Percentiles rank a stretch among this genome's conserved stretches.
Conservation (phyloP, 2,329 filamentous ascomycete genomes). For the Penicillium sp. region DNA sequence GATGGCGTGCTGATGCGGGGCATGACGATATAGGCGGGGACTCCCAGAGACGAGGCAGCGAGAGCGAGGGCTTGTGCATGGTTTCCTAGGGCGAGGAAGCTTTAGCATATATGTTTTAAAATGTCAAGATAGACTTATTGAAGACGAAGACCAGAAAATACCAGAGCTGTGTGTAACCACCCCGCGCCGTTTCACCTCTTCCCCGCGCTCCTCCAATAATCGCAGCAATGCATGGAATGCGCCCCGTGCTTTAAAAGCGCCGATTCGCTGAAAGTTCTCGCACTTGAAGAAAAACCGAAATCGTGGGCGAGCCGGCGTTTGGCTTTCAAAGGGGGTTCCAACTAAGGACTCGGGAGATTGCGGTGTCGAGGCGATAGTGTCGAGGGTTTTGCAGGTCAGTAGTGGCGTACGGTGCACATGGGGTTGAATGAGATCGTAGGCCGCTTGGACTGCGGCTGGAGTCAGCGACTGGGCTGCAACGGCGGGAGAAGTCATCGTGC, state of each 20-base stretch:
- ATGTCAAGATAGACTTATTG: too few relatives aligned
- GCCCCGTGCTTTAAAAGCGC: slow-evolving; percentile 88
- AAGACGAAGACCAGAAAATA: slow-evolving; percentile 38
- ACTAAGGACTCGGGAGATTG: slow-evolving; percentile 55
- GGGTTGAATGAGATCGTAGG: slow-evolving; percentile 69
- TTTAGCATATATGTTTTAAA: background rate
- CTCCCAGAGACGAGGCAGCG: slow-evolving; percentile 69
- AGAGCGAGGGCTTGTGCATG: slow-evolving; percentile 91
- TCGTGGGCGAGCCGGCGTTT: slow-evolving; percentile 60
- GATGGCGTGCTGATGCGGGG: slow-evolving; percentile 77
- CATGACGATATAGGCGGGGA: slow-evolving; percentile 90
- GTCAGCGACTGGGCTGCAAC: slow-evolving; percentile 55
- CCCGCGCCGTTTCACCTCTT: slow-evolving; percentile 63
- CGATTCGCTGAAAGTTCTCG: slow-evolving; percentile 86
- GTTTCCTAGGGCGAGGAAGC: slow-evolving; percentile 64
- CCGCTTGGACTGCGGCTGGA: slow-evolving; percentile 67
- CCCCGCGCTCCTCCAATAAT: slow-evolving; percentile 62
- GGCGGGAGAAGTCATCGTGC: slow-evolving; percentile 45
- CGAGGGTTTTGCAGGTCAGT: slow-evolving; percentile 73
- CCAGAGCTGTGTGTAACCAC: slow-evolving; percentile 90
- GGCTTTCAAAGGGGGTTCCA: slow-evolving; percentile 58
- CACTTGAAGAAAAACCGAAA: slow-evolving; percentile 89
- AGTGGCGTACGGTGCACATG: slow-evolving; percentile 83
- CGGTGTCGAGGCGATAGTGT: slow-evolving; percentile 70
- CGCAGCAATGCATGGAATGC: slow-evolving; percentile 82